phyloP scores from a whole-genome alignment of 345 rosid genomes.

The Punica granatum region DNA sequence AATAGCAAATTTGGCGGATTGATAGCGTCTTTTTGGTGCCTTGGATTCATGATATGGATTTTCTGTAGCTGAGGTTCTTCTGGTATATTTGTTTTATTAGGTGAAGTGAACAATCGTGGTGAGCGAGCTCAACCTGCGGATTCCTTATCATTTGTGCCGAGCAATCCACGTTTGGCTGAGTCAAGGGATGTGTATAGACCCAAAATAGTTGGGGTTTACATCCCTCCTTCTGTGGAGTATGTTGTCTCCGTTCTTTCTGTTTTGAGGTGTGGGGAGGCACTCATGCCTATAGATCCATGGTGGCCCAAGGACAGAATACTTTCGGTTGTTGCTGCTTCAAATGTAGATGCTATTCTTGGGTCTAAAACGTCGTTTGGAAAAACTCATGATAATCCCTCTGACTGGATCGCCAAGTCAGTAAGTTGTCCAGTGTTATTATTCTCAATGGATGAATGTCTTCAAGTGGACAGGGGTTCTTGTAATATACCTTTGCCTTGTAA shows the following conservation, averaged over 20 bases:
- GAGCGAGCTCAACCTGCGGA: background rate
- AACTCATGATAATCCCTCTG: conserved; percentile 25
- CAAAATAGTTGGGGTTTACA: conserved; percentile 55
- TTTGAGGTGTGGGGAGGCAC: conserved; percentile 76
- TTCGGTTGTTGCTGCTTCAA: conserved; percentile 42
- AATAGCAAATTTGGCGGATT: background rate
- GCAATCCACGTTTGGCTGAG: conserved; percentile 9
- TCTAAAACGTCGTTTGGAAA: conserved; percentile 35
- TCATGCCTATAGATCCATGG: conserved; percentile 75
- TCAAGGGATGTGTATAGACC: conserved; percentile 29
- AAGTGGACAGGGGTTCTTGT: conserved; percentile 5
- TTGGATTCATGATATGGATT: background rate
- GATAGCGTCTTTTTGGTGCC: background rate
- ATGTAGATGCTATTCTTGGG: conserved; percentile 44
- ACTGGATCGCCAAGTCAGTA: conserved; percentile 40
- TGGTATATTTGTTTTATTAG: background rate
- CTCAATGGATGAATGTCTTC: conserved; percentile 35
- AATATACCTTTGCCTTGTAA: conserved; percentile 51
- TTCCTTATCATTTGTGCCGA: conserved; percentile 10
- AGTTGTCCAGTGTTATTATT: conserved; percentile 41
- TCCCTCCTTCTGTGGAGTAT: conserved; percentile 80
- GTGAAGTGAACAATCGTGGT: background rate
- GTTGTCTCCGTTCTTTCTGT: conserved; percentile 68
- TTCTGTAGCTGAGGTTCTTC: background rate
- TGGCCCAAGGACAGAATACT: conserved; percentile 81